Evolutionary conservation across 768 basidiomycete species (phyloP).

Genomic region (Mycena capillaripes): DNA sequence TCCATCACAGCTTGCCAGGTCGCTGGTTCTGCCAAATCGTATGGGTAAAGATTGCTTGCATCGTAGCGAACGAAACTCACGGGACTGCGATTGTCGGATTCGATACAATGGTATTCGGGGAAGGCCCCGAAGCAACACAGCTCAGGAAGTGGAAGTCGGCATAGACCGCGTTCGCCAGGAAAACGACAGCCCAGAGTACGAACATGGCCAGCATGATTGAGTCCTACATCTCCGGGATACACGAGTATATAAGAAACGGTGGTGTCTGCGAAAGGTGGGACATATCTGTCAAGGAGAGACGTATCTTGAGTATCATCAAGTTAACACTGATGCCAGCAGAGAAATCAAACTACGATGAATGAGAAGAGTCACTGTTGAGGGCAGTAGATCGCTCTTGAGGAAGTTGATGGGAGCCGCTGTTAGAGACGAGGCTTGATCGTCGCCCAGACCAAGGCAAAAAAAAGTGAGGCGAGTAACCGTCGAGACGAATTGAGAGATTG

Average conservation of each 20-base stretch:
- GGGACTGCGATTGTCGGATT: conserved; percentile 14
- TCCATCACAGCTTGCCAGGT: conserved; percentile 6
- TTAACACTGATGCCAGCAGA: neutral
- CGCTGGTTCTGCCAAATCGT: conserved; percentile 4
- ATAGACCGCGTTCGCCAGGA: conserved; percentile 1
- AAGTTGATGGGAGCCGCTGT: no score
- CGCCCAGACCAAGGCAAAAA: no score
- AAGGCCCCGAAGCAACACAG: neutral
- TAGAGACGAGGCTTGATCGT: neutral
- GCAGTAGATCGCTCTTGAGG: no score
- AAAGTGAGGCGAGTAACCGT: neutral
- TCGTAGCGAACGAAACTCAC: neutral
- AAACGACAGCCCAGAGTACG: neutral
- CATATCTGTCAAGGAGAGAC: neutral
- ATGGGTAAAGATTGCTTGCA: neutral
- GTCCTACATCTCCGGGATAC: neutral
- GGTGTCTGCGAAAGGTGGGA: no score
- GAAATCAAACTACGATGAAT: neutral
- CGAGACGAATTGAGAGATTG: no score
- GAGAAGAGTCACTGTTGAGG: neutral
- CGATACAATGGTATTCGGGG: neutral
- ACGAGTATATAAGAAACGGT: neutral
- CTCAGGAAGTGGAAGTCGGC: conserved; percentile 21
- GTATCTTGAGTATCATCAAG: neutral
- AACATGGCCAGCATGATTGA: conserved; percentile 7